Evolutionary conservation across 2,329 filamentous ascomycete species (phyloP).

Genomic region (Mariannaea elegans): DNA sequence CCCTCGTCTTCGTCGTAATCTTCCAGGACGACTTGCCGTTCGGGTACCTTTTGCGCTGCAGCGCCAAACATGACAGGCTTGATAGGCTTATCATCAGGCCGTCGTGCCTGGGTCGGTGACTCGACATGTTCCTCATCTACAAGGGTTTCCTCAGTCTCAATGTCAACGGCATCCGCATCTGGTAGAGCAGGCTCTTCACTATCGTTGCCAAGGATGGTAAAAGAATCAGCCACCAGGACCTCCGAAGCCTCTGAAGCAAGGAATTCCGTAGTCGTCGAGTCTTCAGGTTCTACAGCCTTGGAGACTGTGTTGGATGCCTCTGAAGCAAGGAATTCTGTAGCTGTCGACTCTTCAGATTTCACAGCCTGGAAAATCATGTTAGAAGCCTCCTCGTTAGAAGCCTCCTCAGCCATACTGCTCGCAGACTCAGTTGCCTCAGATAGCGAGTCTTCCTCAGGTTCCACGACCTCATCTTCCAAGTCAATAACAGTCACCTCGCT

Average conservation of each 20-base stretch:
- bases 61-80: conserved; percentile 61
- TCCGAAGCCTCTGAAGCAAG: conserved; percentile 40
- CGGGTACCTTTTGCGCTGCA: conserved; percentile 59
- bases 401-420: conserved; percentile 29
- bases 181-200: conserved; percentile 38
- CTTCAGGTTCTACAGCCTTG: conserved; percentile 20
- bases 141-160: conserved; percentile 16
- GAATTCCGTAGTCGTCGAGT: conserved; percentile 32
- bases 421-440: conserved; percentile 36
- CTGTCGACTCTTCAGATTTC: conserved; percentile 27
- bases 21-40: conserved; percentile 59
- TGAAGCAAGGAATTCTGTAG: conserved; percentile 36
- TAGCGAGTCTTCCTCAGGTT: conserved; percentile 24
- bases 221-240: conserved; percentile 34
- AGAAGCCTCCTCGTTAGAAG: conserved; percentile 5
- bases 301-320: conserved; percentile 3
- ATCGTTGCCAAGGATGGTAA: conserved; percentile 37
- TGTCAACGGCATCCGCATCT: conserved; percentile 37
- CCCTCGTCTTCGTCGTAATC: conserved; percentile 49
- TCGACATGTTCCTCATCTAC: conserved; percentile 36
- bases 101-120: conserved; percentile 35
- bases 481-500: conserved; percentile 26
- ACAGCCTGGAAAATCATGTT: conserved; percentile 17
- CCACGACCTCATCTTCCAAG: conserved; percentile 25
- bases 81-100: conserved; percentile 45